Evolutionary conservation across 202 grass and related monocot species (phyloP), one percentile per base, ranked within the genome.

Genomic region (Schoenoplectus triqueter): DNA sequence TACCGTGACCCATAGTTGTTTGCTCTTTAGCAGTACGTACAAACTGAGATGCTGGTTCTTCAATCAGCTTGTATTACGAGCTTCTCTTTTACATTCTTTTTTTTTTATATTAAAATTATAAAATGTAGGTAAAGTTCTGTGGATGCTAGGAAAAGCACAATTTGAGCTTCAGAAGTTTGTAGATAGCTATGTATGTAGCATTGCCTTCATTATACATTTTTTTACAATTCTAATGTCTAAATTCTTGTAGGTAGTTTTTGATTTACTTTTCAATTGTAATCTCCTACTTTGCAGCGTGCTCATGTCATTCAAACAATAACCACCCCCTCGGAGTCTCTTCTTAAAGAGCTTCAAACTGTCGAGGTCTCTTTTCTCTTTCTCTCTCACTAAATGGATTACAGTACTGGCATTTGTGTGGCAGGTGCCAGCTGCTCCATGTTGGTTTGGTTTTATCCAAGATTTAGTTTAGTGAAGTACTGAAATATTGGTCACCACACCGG

Each of bases 101-200:
- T 55, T 18, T 57, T 76, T 76, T 1, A 83, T 49, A 68, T 83
- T 60, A 83, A 72, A 87, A 54, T 78, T 57, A 8, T 78, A 59
- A 57, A 70, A 69, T 87, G 39, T 87, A 99, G 96, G 92, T 84
- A 88, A 91, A 76, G 96, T 95, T 85, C 81, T 99, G 82, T 87
- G 93, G 87, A 88, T 95, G 91, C 90, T 99, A 15, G 96, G 96
- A 60, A 95, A 95, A 84, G 83, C 85, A 54, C 96, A 99, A 64
- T 95, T 99, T 92, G 87, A 99, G 87, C 96, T 99, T 86, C 93
- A 88, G 85, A 99, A 95, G 76, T 91, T 94, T 94, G 86, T 99
- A 59, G 86, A 99, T 92, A 92, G 91, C 85, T 99, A 99, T 92
- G 96, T 99, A 89, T 92, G 96, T 93, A 93, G 64, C 46, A 21